Evolutionary conservation across 495 filamentous ascomycete genomes (phyloP).

Genomic region (Daldinia vernicosa): DNA sequence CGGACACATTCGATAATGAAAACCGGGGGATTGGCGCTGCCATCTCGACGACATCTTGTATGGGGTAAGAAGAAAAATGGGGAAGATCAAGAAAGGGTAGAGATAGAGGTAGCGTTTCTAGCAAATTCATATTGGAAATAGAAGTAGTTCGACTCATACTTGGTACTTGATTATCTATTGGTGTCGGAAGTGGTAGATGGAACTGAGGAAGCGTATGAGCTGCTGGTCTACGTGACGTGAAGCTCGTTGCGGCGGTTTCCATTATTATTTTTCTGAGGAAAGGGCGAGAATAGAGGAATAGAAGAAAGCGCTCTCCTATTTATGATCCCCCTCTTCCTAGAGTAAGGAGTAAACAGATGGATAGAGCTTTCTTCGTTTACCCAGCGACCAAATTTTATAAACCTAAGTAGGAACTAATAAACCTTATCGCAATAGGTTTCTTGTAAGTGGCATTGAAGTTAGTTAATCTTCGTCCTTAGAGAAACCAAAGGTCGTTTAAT

Average conservation of each 20-base stretch:
- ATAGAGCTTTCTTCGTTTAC: neutral
- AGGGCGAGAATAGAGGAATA: neutral
- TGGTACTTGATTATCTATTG: slow-evolving; percentile 40
- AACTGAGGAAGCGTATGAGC: slow-evolving; percentile 44
- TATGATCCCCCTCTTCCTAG: slow-evolving; percentile 2
- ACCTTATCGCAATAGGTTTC: slow-evolving; percentile 7
- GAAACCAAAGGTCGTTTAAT: neutral
- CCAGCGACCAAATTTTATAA: neutral
- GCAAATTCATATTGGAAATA: slow-evolving; percentile 1
- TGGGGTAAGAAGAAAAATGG: neutral
- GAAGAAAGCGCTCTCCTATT: slow-evolving; percentile 4
- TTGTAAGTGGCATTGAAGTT: neutral
- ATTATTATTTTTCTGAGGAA: slow-evolving; percentile 29
- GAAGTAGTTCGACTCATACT: slow-evolving; percentile 40
- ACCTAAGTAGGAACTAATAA: slow-evolving; percentile 1
- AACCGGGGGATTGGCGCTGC: neutral
- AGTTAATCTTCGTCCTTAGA: slow-evolving; percentile 1
- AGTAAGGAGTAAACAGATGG: neutral
- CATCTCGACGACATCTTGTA: neutral
- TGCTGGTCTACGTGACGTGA: slow-evolving; percentile 46
- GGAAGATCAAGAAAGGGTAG: neutral
- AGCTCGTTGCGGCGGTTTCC: slow-evolving; percentile 44
- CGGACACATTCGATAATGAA: neutral
- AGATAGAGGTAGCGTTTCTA: neutral
- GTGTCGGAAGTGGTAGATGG: slow-evolving; percentile 42